phyloP scores from a whole-genome alignment of 2,329 filamentous ascomycete species.

The Didymella pinodella region DNA sequence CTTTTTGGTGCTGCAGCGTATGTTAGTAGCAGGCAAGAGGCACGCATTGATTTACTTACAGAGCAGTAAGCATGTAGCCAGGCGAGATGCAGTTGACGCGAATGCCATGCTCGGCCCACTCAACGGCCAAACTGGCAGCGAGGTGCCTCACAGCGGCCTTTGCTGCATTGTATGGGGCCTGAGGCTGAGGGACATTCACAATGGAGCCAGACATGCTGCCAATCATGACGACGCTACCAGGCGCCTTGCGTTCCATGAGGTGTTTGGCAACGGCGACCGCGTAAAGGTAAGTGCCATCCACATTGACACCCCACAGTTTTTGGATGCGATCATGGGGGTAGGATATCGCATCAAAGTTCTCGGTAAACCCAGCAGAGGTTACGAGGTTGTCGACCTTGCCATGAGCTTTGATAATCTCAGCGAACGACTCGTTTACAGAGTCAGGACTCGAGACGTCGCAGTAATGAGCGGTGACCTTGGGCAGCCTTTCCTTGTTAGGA shows the following conservation, averaged over 20 bases:
- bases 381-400: conserved; percentile 90
- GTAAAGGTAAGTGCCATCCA: conserved; percentile 91
- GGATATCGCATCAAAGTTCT: conserved; percentile 90
- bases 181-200: conserved; percentile 94
- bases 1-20: conserved; percentile 75
- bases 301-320: conserved; percentile 94
- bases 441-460: conserved; percentile 83
- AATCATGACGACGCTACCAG: conserved; percentile 91
- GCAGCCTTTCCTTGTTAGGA: conserved; percentile 60
- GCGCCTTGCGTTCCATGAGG: conserved; percentile 79
- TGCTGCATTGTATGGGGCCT: conserved; percentile 89
- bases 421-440: conserved; percentile 77
- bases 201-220: conserved; percentile 94
- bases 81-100: conserved; percentile 95
- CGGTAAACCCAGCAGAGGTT: conserved; percentile 94
- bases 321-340: conserved; percentile 92
- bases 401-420: conserved; percentile 73
- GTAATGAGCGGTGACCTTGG: conserved; percentile 88
- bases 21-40: background rate
- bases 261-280: conserved; percentile 85
- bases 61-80: conserved; percentile 93
- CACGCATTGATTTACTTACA: conserved; percentile 66
- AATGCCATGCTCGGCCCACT: conserved; percentile 89
- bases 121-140: conserved; percentile 85
- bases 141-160: conserved; percentile 93